Base-by-base conservation (phyloP, 2,329 filamentous ascomycete species). In the Aspergillus sojae region DNA sequence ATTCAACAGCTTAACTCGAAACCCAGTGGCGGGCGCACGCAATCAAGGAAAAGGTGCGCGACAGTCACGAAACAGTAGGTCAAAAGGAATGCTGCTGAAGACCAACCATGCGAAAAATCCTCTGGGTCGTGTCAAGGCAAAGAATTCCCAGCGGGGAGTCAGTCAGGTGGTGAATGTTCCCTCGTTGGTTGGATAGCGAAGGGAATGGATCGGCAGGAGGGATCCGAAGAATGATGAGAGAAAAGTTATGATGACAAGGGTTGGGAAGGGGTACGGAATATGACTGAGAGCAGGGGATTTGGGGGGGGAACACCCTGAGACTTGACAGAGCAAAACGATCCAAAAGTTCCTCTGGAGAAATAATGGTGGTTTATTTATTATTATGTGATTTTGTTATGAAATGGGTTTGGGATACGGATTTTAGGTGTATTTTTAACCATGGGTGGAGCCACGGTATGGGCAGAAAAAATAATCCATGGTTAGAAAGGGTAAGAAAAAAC, bases 171-270 rank as follows among this genome's bases (percentile, higher is more conserved):
- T 54, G 50, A 46, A 55, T 21, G 50, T 45, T 60, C 58, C 58
- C 46, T 48, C 32, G 48, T 60, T 54, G 58, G 58, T 41, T 30
- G 48, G 21, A 23, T 56, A 62, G 64, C 39, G 39, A 41, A 63
- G 62, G 68, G 74, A 77, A 77, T 75, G 75, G 75, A 77, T 77
- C 75, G 74, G 69, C 75, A 75, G 73, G 73, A 76, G 72, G 72
- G 71, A 72, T 74, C 68, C 62, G 48, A 69, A 71, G 69, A 73
- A 74, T 74, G 72, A 50, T 26, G 30, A 46, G 58, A 55, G 48
- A 54, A 58, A 55, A 34, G 52, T 55, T 39, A 55, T 60, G 57
- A 62, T 59, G 58, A 58, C 52, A 53, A 57, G 64, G 56, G 36
- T 32, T 21, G 28, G 34, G 57, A 57, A 57, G 23, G 30, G 57